These are phyloP conservation scores for Diutina ranongensis DNA, from an alignment of 1,139 yeast genomes.

Conservation along the genomic window DNA sequence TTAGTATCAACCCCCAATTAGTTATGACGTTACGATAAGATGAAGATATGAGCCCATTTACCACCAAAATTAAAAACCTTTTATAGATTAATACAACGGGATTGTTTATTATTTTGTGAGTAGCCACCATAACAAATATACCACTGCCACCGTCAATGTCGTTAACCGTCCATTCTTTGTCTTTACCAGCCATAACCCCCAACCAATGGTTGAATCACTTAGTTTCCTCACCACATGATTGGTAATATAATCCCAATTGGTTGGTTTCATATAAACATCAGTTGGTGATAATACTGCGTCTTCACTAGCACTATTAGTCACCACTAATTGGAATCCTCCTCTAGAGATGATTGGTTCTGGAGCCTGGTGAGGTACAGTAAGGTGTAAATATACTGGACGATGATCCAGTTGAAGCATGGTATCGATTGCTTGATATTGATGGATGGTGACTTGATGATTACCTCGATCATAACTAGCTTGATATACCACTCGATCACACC, in stretches of 20 bases:
- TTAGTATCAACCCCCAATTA: neutral
- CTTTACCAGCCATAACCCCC: slow-evolving; percentile 25
- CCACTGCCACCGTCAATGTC: slow-evolving; percentile 10
- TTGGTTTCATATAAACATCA: slow-evolving; percentile 31
- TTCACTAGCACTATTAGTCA: slow-evolving; percentile 14
- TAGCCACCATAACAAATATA: neutral
- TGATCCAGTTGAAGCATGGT: slow-evolving; percentile 28
- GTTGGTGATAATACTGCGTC: slow-evolving; percentile 28
- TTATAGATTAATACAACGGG: too few species aligned
- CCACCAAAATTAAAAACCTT: too few species aligned
- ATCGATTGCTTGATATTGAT: slow-evolving; percentile 29
- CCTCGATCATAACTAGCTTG: slow-evolving; percentile 30
- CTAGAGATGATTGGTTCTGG: slow-evolving; percentile 31
- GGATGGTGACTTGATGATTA: slow-evolving; percentile 11
- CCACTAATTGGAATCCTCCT: slow-evolving; percentile 29
- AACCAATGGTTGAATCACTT: slow-evolving; percentile 28
- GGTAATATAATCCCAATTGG: slow-evolving; percentile 22
- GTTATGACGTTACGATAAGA: slow-evolving; percentile 1
- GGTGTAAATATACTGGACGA: slow-evolving; percentile 32
- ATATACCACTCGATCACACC: slow-evolving; percentile 79
- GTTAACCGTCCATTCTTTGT: slow-evolving; percentile 30
- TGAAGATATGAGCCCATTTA: too few species aligned
- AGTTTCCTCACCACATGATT: slow-evolving; percentile 20
- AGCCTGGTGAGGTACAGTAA: slow-evolving; percentile 30
- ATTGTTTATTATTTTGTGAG: neutral